Base-by-base conservation (phyloP, 1,139 yeast genomes). In the Pichia sp. region DNA sequence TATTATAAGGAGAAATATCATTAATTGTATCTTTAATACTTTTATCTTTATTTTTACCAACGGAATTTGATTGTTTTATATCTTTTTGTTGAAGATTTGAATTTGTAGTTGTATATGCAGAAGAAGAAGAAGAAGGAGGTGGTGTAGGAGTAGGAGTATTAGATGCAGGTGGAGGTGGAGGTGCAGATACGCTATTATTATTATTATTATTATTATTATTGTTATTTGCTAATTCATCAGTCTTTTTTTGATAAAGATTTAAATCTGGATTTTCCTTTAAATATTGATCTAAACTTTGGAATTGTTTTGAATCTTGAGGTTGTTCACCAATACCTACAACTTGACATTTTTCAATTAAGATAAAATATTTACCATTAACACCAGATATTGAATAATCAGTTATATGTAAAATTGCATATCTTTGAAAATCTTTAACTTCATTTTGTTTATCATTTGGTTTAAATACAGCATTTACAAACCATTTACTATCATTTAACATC, bases 1-100 rank as follows among this genome's bases (percentile, higher is more conserved):
- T 84, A 62, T 85, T 94, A 63, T 87, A 92, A 10, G 98, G 97
- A 9, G 97, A 87, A 46, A 94, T 70, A 48, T 82, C 85, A 60
- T 87, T 97, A 55, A 92, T 87, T 6, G 95, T 85, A n/a, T n/a
- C n/a, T n/a, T n/a, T n/a, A n/a, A n/a, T n/a, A n/a, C n/a, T n/a
- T n/a, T n/a, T n/a, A n/a, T n/a, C n/a, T n/a, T n/a, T n/a, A n/a
- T n/a, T n/a, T n/a, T n/a, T n/a, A n/a, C n/a, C n/a, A n/a, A n/a
- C n/a, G n/a, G n/a, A n/a, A n/a, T n/a, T 30, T 33, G 37, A 32
- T 32, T 31, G 28, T 24, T 33, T n/a, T n/a, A n/a, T n/a, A n/a
- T 22, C 20, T 24, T 8, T 23, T 24, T 6, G 36, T 6, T 1
- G 35, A 23, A 32, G 35, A 22, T 32, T 32, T n/a, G n/a, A n/a